These are phyloP conservation scores for Spathaspora gorwiae DNA, from an alignment of 805 yeast genomes.

Conservation along the genomic window DNA sequence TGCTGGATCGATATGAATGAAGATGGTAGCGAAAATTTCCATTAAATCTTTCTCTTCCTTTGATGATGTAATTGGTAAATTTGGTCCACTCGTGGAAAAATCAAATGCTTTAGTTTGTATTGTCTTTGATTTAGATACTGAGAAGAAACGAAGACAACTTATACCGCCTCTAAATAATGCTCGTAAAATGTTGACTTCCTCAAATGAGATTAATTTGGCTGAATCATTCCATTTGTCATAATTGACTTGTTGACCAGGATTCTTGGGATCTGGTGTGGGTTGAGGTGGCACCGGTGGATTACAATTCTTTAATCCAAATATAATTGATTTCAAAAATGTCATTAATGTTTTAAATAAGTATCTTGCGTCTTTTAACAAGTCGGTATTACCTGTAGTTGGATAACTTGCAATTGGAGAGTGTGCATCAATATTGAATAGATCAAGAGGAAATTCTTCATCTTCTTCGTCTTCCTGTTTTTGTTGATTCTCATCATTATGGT, in stretches of 20 bases:
- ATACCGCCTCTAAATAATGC: constrained; percentile 81
- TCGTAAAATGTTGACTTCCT: constrained; percentile 75
- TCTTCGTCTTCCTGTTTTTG: constrained; percentile 4
- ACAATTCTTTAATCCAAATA: constrained; percentile 83
- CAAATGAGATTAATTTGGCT: constrained; percentile 77
- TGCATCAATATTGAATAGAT: constrained; percentile 33
- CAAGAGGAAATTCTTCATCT: constrained; percentile 13
- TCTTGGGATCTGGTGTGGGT: constrained; percentile 43
- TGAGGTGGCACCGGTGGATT: constrained; percentile 67
- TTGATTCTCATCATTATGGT: constrained; percentile 6
- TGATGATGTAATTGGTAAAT: constrained; percentile 77
- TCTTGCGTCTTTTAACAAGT: constrained; percentile 82
- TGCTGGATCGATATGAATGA: constrained; percentile 90
- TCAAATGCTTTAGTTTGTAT: constrained; percentile 34
- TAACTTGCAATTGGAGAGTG: constrained; percentile 57
- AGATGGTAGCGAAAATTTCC: constrained; percentile 93
- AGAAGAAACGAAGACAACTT: constrained; percentile 71
- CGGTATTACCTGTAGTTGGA: constrained; percentile 46
- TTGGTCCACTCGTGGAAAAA: constrained; percentile 74
- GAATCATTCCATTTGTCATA: constrained; percentile 73
- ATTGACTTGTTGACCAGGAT: constrained; percentile 31
- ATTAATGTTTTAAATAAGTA: constrained; percentile 82
- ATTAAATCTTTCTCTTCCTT: constrained; percentile 92
- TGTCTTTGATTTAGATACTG: constrained; percentile 49
- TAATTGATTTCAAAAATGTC: constrained; percentile 85